Base-by-base conservation (phyloP, 768 basidiomycete species). In the Mrakia gelida region DNA sequence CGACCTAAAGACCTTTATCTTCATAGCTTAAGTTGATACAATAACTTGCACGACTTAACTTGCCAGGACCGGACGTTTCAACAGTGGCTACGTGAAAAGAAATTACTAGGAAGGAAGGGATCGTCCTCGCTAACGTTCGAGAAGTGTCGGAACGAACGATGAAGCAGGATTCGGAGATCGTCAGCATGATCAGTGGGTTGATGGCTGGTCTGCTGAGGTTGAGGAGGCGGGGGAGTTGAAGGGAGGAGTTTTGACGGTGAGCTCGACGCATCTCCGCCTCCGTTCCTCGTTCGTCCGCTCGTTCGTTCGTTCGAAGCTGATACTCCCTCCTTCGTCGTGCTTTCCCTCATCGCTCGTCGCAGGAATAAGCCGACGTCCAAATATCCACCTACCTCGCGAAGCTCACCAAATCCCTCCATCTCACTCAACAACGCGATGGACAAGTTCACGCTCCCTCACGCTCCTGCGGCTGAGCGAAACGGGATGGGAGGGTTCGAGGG, bases 361-460 rank as follows among this genome's bases (percentile, higher is more conserved):
- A 97, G 94, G 96, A 99, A 89, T 94, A 95, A 84, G 92, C 92
- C 82, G 95, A 99, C 83, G 94, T 96, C 23, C 94, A 97, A 79
- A 86, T 99, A 43, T 96, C 94, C 1, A 91, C 92, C 15, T 93
- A 93, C 85, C 87, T 99, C 16, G 91, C 94, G 0, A 89, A 90
- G 18, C 85, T 99, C 78, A 98, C 95, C 11, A 95, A 95, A 85
- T 92, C 92, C 43, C 88, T 95, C 23, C 91, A 91, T 80, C n/a
- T 89, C 91, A 15, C 84, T 98, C 77, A 98, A 95, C 83, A 94
- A 96, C 81, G 95, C 45, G 45, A 49, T 13, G 8, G 45, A 49
- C 45, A 49, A 49, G 45, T 49, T 49, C 45, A 49, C 45, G 45
- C 45, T 49, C 15, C 45, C 15, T 16, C 45, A 49, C 15, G 45